These are phyloP conservation scores for Trifolium fragiferum DNA, from an alignment of 306 rosid species.

Conservation along the genomic window DNA sequence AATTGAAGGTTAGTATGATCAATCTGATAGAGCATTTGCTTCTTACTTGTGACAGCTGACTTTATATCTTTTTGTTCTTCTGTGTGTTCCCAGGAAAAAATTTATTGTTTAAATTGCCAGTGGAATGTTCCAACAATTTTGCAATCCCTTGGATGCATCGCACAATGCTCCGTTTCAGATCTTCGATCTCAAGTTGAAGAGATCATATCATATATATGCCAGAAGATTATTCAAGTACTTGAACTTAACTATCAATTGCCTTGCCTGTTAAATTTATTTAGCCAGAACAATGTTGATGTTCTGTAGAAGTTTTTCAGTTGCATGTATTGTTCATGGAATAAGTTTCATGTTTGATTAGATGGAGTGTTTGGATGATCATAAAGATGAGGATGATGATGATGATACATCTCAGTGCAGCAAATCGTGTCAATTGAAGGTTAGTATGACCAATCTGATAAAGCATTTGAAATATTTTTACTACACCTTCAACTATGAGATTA, in stretches of 20 bases:
- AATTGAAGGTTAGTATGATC: slow-evolving; percentile 69
- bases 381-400: background rate
- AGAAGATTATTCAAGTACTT: slow-evolving; percentile 75
- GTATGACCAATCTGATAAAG: slow-evolving; percentile 36
- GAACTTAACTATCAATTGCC: slow-evolving; percentile 35
- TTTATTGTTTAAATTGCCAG: slow-evolving; percentile 58
- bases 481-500: background rate
- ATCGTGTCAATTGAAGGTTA: slow-evolving; percentile 80
- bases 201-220: slow-evolving; percentile 62
- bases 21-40: slow-evolving; percentile 31
- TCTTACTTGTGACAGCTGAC: slow-evolving; percentile 25
- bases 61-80: slow-evolving; percentile 15
- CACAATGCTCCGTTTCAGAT: slow-evolving; percentile 67
- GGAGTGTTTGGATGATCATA: slow-evolving; percentile 52
- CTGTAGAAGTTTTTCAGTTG: slow-evolving; percentile 18
- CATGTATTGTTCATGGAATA: slow-evolving; percentile 35
- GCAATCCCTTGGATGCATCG: slow-evolving; percentile 90
- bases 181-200: slow-evolving; percentile 67
- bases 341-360: slow-evolving; percentile 56
- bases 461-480: slow-evolving; percentile 22
- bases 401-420: slow-evolving; percentile 48
- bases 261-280: slow-evolving; percentile 41
- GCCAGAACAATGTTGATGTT: slow-evolving; percentile 21
- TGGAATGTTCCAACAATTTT: slow-evolving; percentile 75
- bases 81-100: slow-evolving; percentile 58